Conservation (phyloP, 345 rosid species). For the Chamaenerion angustifolium region DNA sequence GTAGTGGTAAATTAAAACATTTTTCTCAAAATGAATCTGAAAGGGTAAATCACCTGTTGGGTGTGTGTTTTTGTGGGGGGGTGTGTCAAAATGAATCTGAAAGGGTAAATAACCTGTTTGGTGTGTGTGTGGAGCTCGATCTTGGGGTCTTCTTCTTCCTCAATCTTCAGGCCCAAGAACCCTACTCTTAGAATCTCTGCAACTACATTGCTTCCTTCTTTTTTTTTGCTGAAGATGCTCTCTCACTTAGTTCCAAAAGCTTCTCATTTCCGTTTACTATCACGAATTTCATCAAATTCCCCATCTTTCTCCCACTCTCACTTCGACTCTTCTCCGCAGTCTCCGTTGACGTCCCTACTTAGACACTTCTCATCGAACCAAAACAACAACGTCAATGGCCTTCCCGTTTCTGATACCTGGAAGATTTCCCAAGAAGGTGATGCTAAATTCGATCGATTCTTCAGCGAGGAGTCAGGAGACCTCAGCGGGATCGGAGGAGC, state of each 20-base stretch:
- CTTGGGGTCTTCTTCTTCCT: not conserved
- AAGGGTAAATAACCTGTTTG: no score
- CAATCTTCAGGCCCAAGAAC: not conserved
- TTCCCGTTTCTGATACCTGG: slow-evolving; percentile 25
- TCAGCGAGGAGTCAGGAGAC: slow-evolving; percentile 17
- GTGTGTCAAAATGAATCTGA: no score
- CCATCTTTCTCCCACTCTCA: slow-evolving; percentile 8
- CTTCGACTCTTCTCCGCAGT: slow-evolving; percentile 2
- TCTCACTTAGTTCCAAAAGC: slow-evolving; percentile 50
- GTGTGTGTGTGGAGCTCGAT: no score
- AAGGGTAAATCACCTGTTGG: no score
- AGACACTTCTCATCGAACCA: slow-evolving; percentile 32
- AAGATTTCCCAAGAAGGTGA: slow-evolving; percentile 31
- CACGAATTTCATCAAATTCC: slow-evolving; percentile 23
- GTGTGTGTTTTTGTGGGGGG: no score
- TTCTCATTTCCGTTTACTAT: slow-evolving; percentile 40
- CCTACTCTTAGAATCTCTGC: not conserved
- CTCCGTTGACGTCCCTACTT: slow-evolving; percentile 19
- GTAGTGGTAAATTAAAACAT: no score
- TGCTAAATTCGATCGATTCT: slow-evolving; percentile 20
- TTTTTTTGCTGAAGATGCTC: slow-evolving; percentile 30
- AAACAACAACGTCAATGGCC: slow-evolving; percentile 13
- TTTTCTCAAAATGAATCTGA: no score
- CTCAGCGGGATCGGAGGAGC: slow-evolving; percentile 20
- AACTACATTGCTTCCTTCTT: not conserved